Base-by-base conservation (phyloP, 345 rosid genomes). In the Cochlearia excelsa region DNA sequence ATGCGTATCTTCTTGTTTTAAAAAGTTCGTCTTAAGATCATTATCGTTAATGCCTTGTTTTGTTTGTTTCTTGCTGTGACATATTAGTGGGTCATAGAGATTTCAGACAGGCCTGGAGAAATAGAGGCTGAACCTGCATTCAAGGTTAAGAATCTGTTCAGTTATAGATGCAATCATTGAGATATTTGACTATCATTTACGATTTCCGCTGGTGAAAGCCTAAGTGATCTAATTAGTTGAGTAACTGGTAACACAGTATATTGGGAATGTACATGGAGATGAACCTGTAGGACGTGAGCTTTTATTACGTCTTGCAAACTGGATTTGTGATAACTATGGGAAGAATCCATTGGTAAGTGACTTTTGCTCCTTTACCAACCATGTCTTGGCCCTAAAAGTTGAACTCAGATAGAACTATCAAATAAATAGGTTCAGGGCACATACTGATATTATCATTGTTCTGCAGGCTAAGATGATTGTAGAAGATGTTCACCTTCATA, bases 211-310 rank as follows among this genome's bases (percentile, higher is more conserved):
- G 39, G 42, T 42, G 39, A 57, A 30, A 66, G 51, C 42, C 4
- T 39, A 9, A 5, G 46, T 38, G 43, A 49, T 30, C 61, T 64
- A 44, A 50, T 4, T 56, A 59, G 54, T 67, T 61, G 51, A 58
- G 56, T 56, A 28, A 41, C 39, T 47, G 65, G 61, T 51, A 42
- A 72, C 34, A 61, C 86, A 89, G 99, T 89, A 74, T 69, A 76
- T 93, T 68, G 97, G 99, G 51, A 93, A 93, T 78, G 96, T 89
- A 53, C 97, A 89, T 63, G 97, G 97, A 44, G 94, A 93, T 67
- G 95, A 93, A 72, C 99, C 99, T 63, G 92, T 87, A 11, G 95
- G 97, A 34, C 92, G 96, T 53, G 99, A 93, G 74, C 84, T 93
- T 69, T 77, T 82, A 28, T 1, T 93, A 23, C 75, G 64, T 63